Evolutionary conservation across 2,329 filamentous ascomycete species (phyloP), one percentile per base, ranked within the genome.

Genomic region (Alternaria arbusti): DNA sequence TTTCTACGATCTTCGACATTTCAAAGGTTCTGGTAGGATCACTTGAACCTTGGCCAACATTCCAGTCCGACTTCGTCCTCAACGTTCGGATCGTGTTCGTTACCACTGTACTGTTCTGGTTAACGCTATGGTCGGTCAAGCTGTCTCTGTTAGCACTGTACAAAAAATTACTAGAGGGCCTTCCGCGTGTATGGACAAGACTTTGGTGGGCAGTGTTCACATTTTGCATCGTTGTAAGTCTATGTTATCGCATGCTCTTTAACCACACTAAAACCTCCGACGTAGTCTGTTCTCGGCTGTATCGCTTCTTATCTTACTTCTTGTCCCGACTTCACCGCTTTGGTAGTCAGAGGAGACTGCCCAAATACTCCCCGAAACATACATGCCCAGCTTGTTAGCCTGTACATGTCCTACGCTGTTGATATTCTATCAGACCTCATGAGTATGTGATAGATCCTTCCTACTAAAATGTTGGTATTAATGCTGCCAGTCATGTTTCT

Each of bases 61-160:
- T 81, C 6, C 32, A 68, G 56, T 54, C 74, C 1, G 81, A 82
- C 44, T 62, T 66, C 3, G 32, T 74, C 1, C 56, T 66, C 26
- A 71, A 80, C 57, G 72, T 78, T 43, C 77, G 76, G 49, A 72
- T 80, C 17, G 80, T 82, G 62, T 81, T 82, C 58, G 74, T 75
- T 6, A 78, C 77, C 13, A 78, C 76, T 5, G 73, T 79, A 45
- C 68, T 79, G 13, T 75, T 82, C 55, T 82, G 80, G 78, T 59
- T 75, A 7, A 73, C 74, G 3, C 68, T 82, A 7, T 82, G 78
- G 79, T 70, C 75, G 43, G 76, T 81, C 44, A 83, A 83, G 59
- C 70, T 80, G n/a, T 78, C 76, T 11, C 67, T 82, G 26, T 67
- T 83, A 51, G 68, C 77, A 15, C 71, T 82, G 36, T 82, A 81